A percentile compares a stretch with the other conserved stretches of the same genome.
Evolutionary conservation across 2,329 filamentous ascomycete genomes (phyloP).

Genomic region (Calonectria honghensis): DNA sequence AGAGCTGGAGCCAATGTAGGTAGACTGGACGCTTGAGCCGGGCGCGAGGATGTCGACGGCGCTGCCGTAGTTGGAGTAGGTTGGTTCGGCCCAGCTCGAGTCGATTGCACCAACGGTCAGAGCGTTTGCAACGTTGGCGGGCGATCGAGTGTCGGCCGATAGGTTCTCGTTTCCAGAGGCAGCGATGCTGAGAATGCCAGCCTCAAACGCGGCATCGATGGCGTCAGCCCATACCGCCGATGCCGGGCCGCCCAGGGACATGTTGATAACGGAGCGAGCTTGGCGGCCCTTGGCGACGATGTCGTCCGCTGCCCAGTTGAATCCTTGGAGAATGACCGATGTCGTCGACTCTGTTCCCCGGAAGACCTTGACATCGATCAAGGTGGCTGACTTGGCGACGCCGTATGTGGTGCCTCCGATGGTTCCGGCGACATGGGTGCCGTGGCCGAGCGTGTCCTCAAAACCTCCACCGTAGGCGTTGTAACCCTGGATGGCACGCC

Average conservation of each 20-base stretch:
- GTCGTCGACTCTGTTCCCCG: slow-evolving; percentile 45
- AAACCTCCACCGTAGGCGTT: not conserved
- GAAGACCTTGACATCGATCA: slow-evolving; percentile 67
- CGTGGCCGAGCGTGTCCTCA: slow-evolving; percentile 38
- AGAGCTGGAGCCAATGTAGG: slow-evolving; percentile 57
- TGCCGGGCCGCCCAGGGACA: slow-evolving; percentile 61
- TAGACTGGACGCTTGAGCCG: slow-evolving; percentile 63
- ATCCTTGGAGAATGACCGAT: slow-evolving; percentile 56
- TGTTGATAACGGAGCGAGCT: slow-evolving; percentile 63
- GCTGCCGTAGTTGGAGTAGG: slow-evolving; percentile 68
- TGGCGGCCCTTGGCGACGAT: slow-evolving; percentile 54
- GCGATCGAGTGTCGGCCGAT: slow-evolving; percentile 44
- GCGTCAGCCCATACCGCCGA: slow-evolving; percentile 41
- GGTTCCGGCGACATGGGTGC: slow-evolving; percentile 47
- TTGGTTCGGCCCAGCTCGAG: slow-evolving; percentile 57
- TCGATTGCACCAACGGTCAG: slow-evolving; percentile 58
- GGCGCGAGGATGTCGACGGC: slow-evolving; percentile 68
- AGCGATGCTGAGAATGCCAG: slow-evolving; percentile 63
- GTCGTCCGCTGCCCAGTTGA: slow-evolving; percentile 61
- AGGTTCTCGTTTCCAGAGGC: slow-evolving; percentile 51
- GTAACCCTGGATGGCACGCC: slow-evolving; percentile 46
- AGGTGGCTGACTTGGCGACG: slow-evolving; percentile 63
- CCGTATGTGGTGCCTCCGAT: slow-evolving; percentile 52
- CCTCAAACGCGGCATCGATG: slow-evolving; percentile 48
- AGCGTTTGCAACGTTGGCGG: slow-evolving; percentile 50